These are phyloP conservation scores for Xylariaceae sp. DNA, from an alignment of 2,329 filamentous ascomycete genomes.

Conservation along the genomic window DNA sequence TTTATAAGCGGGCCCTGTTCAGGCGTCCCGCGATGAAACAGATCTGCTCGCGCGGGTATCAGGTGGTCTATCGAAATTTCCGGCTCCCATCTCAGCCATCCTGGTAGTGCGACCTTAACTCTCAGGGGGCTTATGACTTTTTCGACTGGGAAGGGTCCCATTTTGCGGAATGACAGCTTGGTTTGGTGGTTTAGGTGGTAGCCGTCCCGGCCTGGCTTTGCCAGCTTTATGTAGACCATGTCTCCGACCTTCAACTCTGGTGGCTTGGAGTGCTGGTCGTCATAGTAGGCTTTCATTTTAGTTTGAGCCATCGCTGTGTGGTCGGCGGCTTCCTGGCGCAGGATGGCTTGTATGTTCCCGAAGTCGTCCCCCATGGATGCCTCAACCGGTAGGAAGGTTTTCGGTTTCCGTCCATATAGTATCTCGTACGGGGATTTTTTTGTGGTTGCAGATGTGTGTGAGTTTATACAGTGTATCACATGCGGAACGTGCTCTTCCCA, in stretches of 20 bases:
- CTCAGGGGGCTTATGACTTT: not conserved
- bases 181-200: not conserved
- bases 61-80: not conserved
- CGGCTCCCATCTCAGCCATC: not conserved
- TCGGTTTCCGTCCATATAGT: not conserved
- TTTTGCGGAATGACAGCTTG: not conserved
- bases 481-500: not conserved
- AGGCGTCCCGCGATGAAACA: not conserved
- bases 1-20: not conserved
- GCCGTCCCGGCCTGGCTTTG: not conserved
- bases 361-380: not conserved
- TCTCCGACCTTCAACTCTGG: not conserved
- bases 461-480: not conserved
- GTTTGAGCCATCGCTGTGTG: not conserved
- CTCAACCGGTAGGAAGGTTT: not conserved
- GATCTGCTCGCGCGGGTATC: not conserved
- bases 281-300: not conserved
- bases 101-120: not conserved
- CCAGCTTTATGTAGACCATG: constrained; percentile 1
- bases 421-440: not conserved
- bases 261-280: not conserved
- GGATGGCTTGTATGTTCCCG: not conserved
- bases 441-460: not conserved
- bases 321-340: not conserved
- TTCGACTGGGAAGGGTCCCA: not conserved